Evolutionary conservation across 1,139 yeast species (phyloP), one percentile per base, ranked within the genome.

Genomic region (Maudiozyma humilis): DNA sequence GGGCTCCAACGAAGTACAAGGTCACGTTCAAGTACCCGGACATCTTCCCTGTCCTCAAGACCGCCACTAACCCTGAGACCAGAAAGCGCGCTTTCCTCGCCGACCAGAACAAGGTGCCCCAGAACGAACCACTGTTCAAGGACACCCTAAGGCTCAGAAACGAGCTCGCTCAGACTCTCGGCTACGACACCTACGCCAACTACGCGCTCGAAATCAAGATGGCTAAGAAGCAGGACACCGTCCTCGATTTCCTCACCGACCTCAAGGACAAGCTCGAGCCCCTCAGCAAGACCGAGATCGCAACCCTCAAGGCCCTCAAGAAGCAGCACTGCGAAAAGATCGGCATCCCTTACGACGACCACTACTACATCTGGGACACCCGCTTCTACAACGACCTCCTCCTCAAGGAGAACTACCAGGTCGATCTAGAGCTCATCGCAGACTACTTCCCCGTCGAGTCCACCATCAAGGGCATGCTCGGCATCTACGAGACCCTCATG

Each of bases 11-110:
- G 30, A 73, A 73, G 56, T 72, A 66, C 57, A 81, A 80, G 59
- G 80, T 86, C 69, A 81, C 93, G 3, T 85, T 75, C 68, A 83
- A 85, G 61, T 82, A 83, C 56, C 91, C 95, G 3, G 94, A 85
- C 57, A 66, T 82, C 43, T 67, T 80, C 51, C 94, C 94, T 0
- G 80, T 81, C n/a, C 65, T 83, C 62, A 81, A 82, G 60, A 76
- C 78, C 60, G 89, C 93, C 38, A 69, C 72, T 46, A 66, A 67
- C 49, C 74, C 78, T 35, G 74, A 72, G 14, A 82, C 93, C 2
- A 74, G 95, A 63, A 79, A 77, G 59, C 57, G 62, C 17, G 86
- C 87, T 1, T 80, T 70, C 54, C 56, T 75, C 38, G 88, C 82
- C 13, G 81, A 79, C 60, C 85, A 80, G 60, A 75, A 77, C 58